Conservation (phyloP, 164 flowering plant genomes). For the Aristolochia californica region DNA sequence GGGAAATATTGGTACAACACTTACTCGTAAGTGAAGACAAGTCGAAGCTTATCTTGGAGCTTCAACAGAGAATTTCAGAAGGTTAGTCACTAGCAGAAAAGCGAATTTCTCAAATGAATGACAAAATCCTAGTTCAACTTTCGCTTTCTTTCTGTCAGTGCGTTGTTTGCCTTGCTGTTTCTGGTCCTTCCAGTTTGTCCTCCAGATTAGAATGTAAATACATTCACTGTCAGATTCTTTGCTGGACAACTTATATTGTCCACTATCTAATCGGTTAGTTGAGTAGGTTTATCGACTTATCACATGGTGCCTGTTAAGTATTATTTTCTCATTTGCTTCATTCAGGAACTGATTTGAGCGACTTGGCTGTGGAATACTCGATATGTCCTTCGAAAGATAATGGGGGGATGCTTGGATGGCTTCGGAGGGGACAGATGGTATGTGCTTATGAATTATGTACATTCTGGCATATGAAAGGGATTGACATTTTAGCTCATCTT, state of each 20-base stretch:
- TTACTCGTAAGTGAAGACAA: constrained; percentile 77
- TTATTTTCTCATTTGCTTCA: not conserved
- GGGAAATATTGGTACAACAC: constrained; percentile 82
- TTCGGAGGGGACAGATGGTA: constrained; percentile 92
- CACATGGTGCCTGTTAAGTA: not conserved
- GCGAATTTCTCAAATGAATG: too few relatives aligned
- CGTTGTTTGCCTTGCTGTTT: too few relatives aligned
- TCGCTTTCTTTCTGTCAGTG: too few relatives aligned
- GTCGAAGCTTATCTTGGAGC: constrained; percentile 51
- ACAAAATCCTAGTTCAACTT: too few relatives aligned
- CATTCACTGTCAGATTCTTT: not conserved
- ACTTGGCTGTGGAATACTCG: constrained; percentile 76
- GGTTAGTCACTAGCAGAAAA: constrained; percentile 25
- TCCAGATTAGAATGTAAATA: not conserved
- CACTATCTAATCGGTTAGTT: not conserved
- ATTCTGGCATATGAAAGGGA: too few relatives aligned
- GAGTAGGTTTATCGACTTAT: not conserved
- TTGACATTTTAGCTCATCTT: too few relatives aligned
- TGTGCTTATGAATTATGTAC: not conserved
- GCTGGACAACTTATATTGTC: not conserved
- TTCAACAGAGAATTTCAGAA: constrained; percentile 40
- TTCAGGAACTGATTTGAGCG: constrained; percentile 81
- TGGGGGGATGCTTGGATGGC: constrained; percentile 97
- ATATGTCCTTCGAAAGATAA: constrained; percentile 77
- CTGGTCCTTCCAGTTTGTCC: too few relatives aligned